Base-by-base conservation (phyloP, 345 rosid genomes). In the Corchorus olitorius region DNA sequence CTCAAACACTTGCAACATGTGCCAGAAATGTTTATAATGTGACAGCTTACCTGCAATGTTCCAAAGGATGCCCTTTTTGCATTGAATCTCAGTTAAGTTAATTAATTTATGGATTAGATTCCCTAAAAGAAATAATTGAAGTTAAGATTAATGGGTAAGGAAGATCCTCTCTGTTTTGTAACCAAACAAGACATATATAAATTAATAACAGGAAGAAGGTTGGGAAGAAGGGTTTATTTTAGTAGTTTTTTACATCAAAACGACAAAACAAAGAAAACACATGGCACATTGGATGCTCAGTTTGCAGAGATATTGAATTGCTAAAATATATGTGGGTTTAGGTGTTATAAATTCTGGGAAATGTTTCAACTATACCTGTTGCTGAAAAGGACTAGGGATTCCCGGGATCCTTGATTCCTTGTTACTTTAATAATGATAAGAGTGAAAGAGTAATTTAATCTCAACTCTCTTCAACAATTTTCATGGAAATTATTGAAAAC, bases 121-220 rank as follows among this genome's bases (percentile, higher is more conserved):
- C 73, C 35, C 71, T 10, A 45, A 19, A 65, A 45, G n/a, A 69
- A 48, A 69, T 68, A 49, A 68, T 48, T 68, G 58, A 33, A 50
- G 73, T 17, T 16, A 45, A 63, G 67, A 9, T 39, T 20, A 20
- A 48, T 68, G 43, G 56, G 20, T 20, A 6, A 20, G 5, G 37
- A n/a, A 43, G 70, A n/a, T 43, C 70, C 70, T 4, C 33, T 15
- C 27, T 17, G 33, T 65, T 17, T 41, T 20, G 15, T 20, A 22
- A 65, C 19, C 20, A 41, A 27, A 65, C n/a, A 58, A 33, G 41
- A 17, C 16, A 59, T n/a, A n/a, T n/a, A n/a, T 39, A 39, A 64
- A 17, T 59, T 59, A 4, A 14, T 52, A 14, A 16, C 55, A 52
- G 55, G 55, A 52, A 10, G 45, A 27, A 27, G 27, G 27, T 27